Evolutionary conservation across 352 stramenopile species (phyloP).

Genomic region (Globisporangium cystogenes): DNA sequence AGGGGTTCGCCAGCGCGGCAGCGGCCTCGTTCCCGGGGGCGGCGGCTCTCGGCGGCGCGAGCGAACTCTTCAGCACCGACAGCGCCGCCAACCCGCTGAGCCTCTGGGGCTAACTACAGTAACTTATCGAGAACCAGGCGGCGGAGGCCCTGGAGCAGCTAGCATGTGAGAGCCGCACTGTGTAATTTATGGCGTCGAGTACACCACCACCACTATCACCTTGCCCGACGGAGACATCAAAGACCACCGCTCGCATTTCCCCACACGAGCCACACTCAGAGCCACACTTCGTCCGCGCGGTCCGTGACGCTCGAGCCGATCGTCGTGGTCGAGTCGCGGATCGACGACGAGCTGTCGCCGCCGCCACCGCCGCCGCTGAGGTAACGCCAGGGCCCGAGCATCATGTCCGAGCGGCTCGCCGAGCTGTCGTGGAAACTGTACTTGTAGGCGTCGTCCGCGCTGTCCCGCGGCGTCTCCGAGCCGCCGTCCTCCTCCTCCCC

Average conservation of each 20-base stretch:
- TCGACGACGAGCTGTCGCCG: conserved; percentile 36
- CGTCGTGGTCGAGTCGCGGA: conserved; percentile 51
- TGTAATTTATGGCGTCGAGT: background rate
- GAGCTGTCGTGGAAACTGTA: conserved; percentile 79
- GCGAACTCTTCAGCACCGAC: conserved; percentile 27
- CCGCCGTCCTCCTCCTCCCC: conserved; percentile 14
- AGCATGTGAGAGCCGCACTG: background rate
- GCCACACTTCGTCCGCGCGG: conserved; percentile 22
- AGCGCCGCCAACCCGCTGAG: conserved; percentile 9
- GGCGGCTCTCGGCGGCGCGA: conserved; percentile 11
- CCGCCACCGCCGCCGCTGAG: conserved; percentile 30
- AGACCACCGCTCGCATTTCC: too few relatives aligned
- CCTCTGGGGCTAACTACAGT: conserved; percentile 16
- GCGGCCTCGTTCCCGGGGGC: background rate
- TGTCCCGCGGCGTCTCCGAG: conserved; percentile 11
- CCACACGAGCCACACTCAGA: conserved; percentile 4
- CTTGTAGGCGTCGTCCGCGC: conserved; percentile 39
- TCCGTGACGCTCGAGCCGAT: conserved; percentile 46
- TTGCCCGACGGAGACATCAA: too few relatives aligned
- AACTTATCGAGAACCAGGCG: conserved; percentile 1
- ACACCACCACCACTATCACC: background rate
- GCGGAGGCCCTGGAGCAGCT: too few relatives aligned
- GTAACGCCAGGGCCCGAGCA: conserved; percentile 42
- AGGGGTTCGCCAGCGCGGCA: conserved; percentile 21
- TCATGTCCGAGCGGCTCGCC: conserved; percentile 43